A percentile compares a stretch with the other conserved stretches of the same genome.
phyloP scores from a whole-genome alignment of 192 early-diverging fungal genomes.

The Coemansia sp. region DNA sequence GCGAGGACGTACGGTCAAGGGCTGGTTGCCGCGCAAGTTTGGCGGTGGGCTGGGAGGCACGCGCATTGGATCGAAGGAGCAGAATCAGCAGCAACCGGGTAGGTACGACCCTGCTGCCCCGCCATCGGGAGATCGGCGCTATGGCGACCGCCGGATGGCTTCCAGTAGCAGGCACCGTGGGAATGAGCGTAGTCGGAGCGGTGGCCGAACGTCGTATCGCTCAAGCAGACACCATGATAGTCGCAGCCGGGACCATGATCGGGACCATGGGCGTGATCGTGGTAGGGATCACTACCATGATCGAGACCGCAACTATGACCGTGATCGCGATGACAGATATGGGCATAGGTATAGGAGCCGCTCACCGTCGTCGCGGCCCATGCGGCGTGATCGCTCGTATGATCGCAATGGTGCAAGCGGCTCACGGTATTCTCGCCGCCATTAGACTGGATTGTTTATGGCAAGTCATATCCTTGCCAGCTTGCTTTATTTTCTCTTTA shows the following conservation, averaged over 20 bases:
- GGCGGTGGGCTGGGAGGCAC: slow-evolving; percentile 53
- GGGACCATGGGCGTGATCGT: slow-evolving; percentile 4
- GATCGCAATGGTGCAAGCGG: slow-evolving; percentile 27
- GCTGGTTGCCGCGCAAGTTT: slow-evolving; percentile 74
- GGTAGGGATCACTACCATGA: slow-evolving; percentile 11
- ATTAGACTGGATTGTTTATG: background rate
- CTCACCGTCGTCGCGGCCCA: slow-evolving; percentile 36
- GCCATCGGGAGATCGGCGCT: slow-evolving; percentile 6
- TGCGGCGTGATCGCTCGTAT: slow-evolving; percentile 46
- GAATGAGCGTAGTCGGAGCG: slow-evolving; percentile 23
- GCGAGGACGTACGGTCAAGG: slow-evolving; percentile 93
- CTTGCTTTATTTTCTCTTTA: too few species aligned
- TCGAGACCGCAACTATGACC: slow-evolving; percentile 15
- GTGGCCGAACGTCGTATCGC: slow-evolving; percentile 9
- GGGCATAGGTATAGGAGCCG: slow-evolving; percentile 37
- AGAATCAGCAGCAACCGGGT: slow-evolving; percentile 44
- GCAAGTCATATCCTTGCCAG: too few species aligned
- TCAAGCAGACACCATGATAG: background rate
- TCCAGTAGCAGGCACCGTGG: slow-evolving; percentile 10
- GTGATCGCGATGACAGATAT: slow-evolving; percentile 23
- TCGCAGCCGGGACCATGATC: slow-evolving; percentile 10
- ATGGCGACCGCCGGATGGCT: slow-evolving; percentile 18
- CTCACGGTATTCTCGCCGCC: slow-evolving; percentile 34
- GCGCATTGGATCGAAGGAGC: slow-evolving; percentile 31
- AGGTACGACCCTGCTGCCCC: slow-evolving; percentile 34